Evolutionary conservation across 306 rosid species (phyloP), one percentile per base, ranked within the genome.

Genomic region (Elaeagnus macrophylla): DNA sequence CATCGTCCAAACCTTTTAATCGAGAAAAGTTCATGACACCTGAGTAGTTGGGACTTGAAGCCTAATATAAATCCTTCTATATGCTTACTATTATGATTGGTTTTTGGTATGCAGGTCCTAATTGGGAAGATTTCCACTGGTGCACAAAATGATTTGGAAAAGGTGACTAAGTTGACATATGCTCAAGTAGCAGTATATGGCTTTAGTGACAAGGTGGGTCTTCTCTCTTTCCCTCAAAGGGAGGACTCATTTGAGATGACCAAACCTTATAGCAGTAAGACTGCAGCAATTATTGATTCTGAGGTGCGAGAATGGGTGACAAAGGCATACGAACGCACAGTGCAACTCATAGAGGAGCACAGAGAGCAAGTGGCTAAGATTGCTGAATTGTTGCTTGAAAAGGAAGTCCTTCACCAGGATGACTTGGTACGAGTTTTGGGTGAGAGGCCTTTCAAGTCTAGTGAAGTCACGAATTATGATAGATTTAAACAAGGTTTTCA

Each of bases 101-200:
- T 35, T 58, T 70, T 44, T 49, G 37, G 8, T 42, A 41, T 51
- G 51, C 72, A 91, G 97, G 87, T 91, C 61, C 66, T 91, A 47
- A 50, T 86, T 11, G 97, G 97, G 50, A 82, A 42, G 75, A 86
- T 91, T 50, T 84, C 97, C 5, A 91, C 96, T 0, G 97, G 97
- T 37, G 97, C 97, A 19, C 96, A 91, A 68, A 82, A 91, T 11
- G 96, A 91, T 68, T 73, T 91, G 78, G 97, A 91, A 69, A 91
- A 86, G 68, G 97, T 91, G 63, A 91, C 97, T 19, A 86, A 84
- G 80, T 76, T 91, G 95, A 91, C 97, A 5, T 91, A 91, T 60
- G 96, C 93, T 32, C 97, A 91, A 75, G 97, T 91, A 8, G 95
- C 97, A 12, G 77, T 86, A 10, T 86, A 86, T 41, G 97, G 97